These are phyloP conservation scores for Trametes hirsuta DNA, from an alignment of 1,284 basidiomycete genomes.

Conservation along the genomic window DNA sequence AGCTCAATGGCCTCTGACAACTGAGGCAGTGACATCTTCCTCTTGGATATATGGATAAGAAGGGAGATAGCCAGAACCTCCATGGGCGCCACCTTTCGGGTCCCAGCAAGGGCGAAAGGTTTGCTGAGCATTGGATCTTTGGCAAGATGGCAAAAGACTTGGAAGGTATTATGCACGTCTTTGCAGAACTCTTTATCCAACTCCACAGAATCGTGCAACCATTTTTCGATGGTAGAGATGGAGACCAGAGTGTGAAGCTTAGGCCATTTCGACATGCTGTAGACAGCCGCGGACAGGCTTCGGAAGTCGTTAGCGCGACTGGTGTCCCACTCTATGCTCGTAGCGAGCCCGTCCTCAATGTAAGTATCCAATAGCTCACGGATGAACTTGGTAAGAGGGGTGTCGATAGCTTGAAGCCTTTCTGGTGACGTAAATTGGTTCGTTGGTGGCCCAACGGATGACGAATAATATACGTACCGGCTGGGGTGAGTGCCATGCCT, in stretches of 20 bases:
- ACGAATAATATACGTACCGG: conserved; percentile 39
- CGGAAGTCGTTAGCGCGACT: conserved; percentile 66
- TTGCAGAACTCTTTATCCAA: conserved; percentile 39
- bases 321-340: conserved; percentile 58
- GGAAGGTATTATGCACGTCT: conserved; percentile 45
- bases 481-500: conserved; percentile 77
- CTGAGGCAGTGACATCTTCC: conserved; percentile 38
- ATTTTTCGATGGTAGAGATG: conserved; percentile 53
- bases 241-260: conserved; percentile 37
- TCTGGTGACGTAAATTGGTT: conserved; percentile 39
- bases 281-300: conserved; percentile 56
- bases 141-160: conserved; percentile 48
- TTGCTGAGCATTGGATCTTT: conserved; percentile 33
- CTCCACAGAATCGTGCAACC: conserved; percentile 45
- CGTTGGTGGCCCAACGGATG: background rate
- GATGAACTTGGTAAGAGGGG: conserved; percentile 55
- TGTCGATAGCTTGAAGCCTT: conserved; percentile 65
- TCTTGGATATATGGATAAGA: conserved; percentile 50
- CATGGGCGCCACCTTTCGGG: conserved; percentile 58
- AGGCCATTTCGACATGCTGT: conserved; percentile 50
- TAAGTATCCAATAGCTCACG: conserved; percentile 52
- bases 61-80: conserved; percentile 61
- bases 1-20: conserved; percentile 47
- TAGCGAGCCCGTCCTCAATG: conserved; percentile 44
- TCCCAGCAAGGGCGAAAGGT: conserved; percentile 33